phyloP scores from a whole-genome alignment of 345 rosid species.

The Brassica nigra region DNA sequence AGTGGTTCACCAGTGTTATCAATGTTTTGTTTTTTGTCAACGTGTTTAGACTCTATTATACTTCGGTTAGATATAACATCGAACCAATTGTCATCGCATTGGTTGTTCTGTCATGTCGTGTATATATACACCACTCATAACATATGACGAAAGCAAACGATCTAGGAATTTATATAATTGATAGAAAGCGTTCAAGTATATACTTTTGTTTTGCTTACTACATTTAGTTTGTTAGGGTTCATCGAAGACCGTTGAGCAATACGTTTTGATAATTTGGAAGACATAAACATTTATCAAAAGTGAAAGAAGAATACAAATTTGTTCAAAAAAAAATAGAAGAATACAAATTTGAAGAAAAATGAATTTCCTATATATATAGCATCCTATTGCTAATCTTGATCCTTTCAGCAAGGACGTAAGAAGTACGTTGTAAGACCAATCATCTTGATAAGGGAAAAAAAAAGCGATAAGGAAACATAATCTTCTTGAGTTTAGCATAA shows the following conservation, averaged over 20 bases:
- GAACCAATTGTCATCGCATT: constrained; percentile 8
- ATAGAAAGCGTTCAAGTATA: constrained; percentile 13
- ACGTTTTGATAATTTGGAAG: background rate
- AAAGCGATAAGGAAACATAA: background rate
- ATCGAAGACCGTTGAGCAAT: constrained; percentile 1
- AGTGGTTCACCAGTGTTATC: constrained; percentile 13
- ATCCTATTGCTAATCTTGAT: background rate
- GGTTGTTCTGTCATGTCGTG: constrained; percentile 32
- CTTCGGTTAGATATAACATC: background rate
- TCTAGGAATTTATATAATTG: constrained; percentile 1
- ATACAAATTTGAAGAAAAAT: too few relatives aligned
- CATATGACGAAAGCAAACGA: background rate
- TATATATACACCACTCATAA: constrained; percentile 8
- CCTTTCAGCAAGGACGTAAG: constrained; percentile 33
- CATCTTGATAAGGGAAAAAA: background rate
- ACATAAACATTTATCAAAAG: background rate
- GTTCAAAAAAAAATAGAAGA: too few relatives aligned
- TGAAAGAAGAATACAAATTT: background rate
- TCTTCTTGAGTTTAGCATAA: background rate
- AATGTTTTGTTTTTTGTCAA: constrained; percentile 14
- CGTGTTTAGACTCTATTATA: constrained; percentile 4
- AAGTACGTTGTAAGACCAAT: constrained; percentile 15
- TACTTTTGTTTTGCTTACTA: background rate
- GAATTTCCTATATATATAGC: background rate
- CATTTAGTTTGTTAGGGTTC: background rate